Evolutionary conservation across 2,329 filamentous ascomycete genomes (phyloP), one percentile per base, ranked within the genome.

Genomic region (Metarhizium robertsii): DNA sequence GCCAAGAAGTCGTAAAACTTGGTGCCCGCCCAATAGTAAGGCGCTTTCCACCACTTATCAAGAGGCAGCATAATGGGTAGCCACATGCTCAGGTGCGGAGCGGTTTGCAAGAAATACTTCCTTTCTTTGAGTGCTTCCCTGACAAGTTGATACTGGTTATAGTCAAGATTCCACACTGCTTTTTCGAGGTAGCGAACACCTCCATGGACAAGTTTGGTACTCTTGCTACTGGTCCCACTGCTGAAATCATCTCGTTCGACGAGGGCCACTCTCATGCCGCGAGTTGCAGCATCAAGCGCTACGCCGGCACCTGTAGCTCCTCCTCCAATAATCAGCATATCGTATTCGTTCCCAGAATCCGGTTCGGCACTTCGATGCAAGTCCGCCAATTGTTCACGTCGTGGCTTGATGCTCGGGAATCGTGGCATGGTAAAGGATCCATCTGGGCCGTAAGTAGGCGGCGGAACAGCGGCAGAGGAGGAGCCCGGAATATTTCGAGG

Each of bases 1-100:
- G 90, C 90, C 61, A 95, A 78, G 63, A 91, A 83, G 71, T 95
- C 90, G 71, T 95, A 95, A 62, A 84, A 82, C 70, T 95, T 95
- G 58, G 85, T 88, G 52, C 86, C 86, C 43, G 79, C 81, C 86
- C 86, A 89, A 69, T 87, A 89, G 71, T 90, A 89, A 6, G 86
- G 86, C 25, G 82, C 85, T 69, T 89, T 86, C 84, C 85, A 89
- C 86, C 85, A 89, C 66, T 83, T 84, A 68, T 87, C 81, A 56
- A 90, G 74, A 4, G 86, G 86, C 59, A 89, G 75, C 86, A 89
- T 89, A 63, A 90, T 89, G 29, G 86, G 86, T 25, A 90, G 75
- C 84, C 86, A 88, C 68, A 76, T 79, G 58, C 84, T 87, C 55
- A 90, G 75, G 75, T 90, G 86, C 42, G 86, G 86, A 11, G 86